phyloP scores from a whole-genome alignment of 768 basidiomycete genomes.

The Naematelia encephala region DNA sequence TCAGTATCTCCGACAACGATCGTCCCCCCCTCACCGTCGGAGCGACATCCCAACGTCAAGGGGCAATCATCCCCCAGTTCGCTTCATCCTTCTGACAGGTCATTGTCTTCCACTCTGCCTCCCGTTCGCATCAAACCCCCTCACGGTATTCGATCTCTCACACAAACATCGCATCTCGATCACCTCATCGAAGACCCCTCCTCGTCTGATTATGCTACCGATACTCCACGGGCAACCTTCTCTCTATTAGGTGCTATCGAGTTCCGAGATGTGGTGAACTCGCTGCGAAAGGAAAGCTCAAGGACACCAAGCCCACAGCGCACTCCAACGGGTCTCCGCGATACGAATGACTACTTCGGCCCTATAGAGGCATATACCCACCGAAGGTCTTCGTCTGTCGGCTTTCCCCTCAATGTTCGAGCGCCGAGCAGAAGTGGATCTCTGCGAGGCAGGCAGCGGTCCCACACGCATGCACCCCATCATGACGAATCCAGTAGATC shows the following conservation, averaged over 20 bases:
- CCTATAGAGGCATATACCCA: slow-evolving; percentile 12
- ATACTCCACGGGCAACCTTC: slow-evolving; percentile 53
- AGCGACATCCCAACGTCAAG: background rate
- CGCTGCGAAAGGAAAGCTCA: slow-evolving; percentile 65
- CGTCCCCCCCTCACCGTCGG: background rate
- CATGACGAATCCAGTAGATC: background rate
- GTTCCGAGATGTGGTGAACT: slow-evolving; percentile 84
- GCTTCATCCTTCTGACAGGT: background rate
- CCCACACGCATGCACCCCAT: slow-evolving; percentile 4
- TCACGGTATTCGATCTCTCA: background rate
- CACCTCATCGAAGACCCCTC: slow-evolving; percentile 5
- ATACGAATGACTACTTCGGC: slow-evolving; percentile 44
- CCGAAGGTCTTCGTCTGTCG: slow-evolving; percentile 4
- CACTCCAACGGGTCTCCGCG: background rate
- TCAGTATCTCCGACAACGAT: background rate
- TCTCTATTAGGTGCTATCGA: slow-evolving; percentile 90
- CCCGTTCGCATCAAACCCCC: background rate
- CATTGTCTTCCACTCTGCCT: background rate
- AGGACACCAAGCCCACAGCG: slow-evolving; percentile 3
- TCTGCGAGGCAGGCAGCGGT: background rate
- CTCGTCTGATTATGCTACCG: slow-evolving; percentile 14
- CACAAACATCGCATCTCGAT: background rate
- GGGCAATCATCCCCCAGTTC: background rate
- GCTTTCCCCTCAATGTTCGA: background rate
- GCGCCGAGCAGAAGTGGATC: background rate